Conservation (phyloP, 169 alveolate species). For the Perkinsus marinus region DNA sequence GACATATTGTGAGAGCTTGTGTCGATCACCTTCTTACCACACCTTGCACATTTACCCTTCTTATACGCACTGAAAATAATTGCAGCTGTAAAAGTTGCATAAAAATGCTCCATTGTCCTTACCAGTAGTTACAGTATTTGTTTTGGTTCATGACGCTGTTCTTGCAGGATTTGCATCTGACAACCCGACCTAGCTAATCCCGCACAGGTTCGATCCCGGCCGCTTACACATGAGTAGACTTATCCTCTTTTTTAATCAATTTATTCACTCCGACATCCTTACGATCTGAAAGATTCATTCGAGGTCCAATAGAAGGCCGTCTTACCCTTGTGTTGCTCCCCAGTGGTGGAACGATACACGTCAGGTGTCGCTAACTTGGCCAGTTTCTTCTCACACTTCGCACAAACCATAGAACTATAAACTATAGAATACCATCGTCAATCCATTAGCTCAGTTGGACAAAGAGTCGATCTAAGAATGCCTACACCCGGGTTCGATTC, state of each 20-base stretch:
- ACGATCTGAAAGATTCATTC: neutral
- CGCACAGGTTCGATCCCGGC: neutral
- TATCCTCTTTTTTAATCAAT: neutral
- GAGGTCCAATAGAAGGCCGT: neutral
- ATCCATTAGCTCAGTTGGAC: neutral
- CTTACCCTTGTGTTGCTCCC: neutral
- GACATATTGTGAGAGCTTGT: neutral
- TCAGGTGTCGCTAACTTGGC: neutral
- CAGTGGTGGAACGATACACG: neutral
- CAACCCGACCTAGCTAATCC: neutral
- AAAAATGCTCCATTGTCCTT: neutral
- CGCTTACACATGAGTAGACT: neutral
- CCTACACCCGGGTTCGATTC: neutral
- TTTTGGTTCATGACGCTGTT: neutral
- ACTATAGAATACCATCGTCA: neutral
- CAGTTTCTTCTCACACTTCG: neutral
- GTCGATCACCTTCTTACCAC: neutral
- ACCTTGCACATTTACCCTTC: neutral
- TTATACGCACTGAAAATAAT: neutral
- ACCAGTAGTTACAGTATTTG: neutral
- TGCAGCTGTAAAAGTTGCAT: no score
- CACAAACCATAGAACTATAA: neutral
- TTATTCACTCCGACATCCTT: neutral
- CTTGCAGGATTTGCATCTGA: neutral
- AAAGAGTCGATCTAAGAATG: neutral